Percentiles rank a stretch among this genome's conserved stretches.
Evolutionary conservation across 2,329 filamentous ascomycete genomes (phyloP).

Genomic region (Penicillium palitans): DNA sequence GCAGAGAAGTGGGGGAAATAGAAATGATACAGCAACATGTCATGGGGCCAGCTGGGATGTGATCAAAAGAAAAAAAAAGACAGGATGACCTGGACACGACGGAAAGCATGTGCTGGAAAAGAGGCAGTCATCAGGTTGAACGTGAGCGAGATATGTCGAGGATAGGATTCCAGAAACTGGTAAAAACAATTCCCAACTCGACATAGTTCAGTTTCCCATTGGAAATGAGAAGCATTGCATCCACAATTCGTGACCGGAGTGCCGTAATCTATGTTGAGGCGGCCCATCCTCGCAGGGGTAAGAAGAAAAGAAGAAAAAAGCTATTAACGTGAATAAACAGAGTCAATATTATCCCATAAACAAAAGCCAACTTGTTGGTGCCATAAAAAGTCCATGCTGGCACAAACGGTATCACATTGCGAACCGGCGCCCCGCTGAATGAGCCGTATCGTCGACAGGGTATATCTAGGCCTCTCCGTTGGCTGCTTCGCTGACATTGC

Average conservation of each 20-base stretch:
- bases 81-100: constrained; percentile 13
- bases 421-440: constrained; percentile 31
- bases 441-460: constrained; percentile 31
- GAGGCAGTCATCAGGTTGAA: constrained; percentile 16
- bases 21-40: constrained; percentile 27
- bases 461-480: constrained; percentile 41
- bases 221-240: constrained; percentile 16
- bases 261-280: constrained; percentile 34
- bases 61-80: constrained; percentile 17
- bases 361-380: constrained; percentile 35
- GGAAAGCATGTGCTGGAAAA: constrained; percentile 5
- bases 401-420: constrained; percentile 37
- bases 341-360: constrained; percentile 44
- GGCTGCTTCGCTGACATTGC: constrained; percentile 33
- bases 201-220: not conserved
- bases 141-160: not conserved
- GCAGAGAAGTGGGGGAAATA: constrained; percentile 23
- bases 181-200: not conserved
- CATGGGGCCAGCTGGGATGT: constrained; percentile 18
- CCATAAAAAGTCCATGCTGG: constrained; percentile 38
- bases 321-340: constrained; percentile 45
- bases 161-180: not conserved
- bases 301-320: constrained; percentile 30
- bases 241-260: constrained; percentile 31
- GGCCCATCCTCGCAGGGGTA: constrained; percentile 22